Conservation (phyloP, 2,329 filamentous ascomycete genomes). For the Talaromyces sp. region DNA sequence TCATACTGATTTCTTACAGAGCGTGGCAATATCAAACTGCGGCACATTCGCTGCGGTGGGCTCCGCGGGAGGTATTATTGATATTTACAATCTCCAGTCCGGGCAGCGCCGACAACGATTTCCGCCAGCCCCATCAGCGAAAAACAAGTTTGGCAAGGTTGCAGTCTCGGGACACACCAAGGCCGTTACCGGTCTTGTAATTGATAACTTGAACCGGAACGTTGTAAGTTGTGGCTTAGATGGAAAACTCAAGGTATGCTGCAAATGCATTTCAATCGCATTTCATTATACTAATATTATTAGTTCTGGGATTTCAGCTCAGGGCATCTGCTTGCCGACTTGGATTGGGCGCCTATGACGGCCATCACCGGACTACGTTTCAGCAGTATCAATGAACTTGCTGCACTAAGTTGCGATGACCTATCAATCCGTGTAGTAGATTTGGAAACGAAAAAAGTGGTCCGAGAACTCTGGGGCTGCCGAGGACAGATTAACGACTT, state of each 20-base stretch:
- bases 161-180: slow-evolving; percentile 61
- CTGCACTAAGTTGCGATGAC: slow-evolving; percentile 88
- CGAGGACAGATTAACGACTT: slow-evolving; percentile 73
- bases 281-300: slow-evolving; percentile 9
- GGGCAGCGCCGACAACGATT: slow-evolving; percentile 85
- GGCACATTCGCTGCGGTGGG: slow-evolving; percentile 92
- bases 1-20: slow-evolving; percentile 48
- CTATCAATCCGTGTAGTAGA: slow-evolving; percentile 85
- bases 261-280: background rate
- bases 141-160: slow-evolving; percentile 32
- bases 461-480: slow-evolving; percentile 89
- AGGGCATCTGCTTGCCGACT: slow-evolving; percentile 73
- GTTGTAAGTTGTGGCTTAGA: slow-evolving; percentile 86
- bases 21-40: slow-evolving; percentile 84
- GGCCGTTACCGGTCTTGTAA: slow-evolving; percentile 78
- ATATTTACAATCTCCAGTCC: slow-evolving; percentile 97
- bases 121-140: slow-evolving; percentile 69
- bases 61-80: slow-evolving; percentile 76
- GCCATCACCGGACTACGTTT: slow-evolving; percentile 75
- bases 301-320: slow-evolving; percentile 93
- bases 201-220: slow-evolving; percentile 84
- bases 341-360: slow-evolving; percentile 79
- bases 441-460: slow-evolving; percentile 82
- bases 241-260: slow-evolving; percentile 72
- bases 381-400: slow-evolving; percentile 76